Evolutionary conservation across 2,329 filamentous ascomycete genomes (phyloP).

Genomic region (Aspergillus proliferans): DNA sequence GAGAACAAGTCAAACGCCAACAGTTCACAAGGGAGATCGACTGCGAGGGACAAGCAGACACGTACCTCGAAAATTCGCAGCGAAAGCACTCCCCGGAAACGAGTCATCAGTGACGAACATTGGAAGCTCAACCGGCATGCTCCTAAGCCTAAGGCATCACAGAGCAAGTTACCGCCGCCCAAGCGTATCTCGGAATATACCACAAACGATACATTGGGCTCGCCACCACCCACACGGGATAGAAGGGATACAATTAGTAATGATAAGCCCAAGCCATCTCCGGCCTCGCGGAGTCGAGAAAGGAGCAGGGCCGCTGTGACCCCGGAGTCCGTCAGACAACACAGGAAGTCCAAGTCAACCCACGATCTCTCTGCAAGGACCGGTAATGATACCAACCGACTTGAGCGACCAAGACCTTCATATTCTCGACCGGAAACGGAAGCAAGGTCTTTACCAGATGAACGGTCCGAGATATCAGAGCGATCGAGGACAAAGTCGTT

Average conservation of each 20-base stretch:
- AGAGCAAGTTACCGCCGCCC: constrained; percentile 34
- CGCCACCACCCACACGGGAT: constrained; percentile 15
- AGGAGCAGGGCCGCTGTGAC: constrained; percentile 22
- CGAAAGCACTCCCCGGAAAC: constrained; percentile 71
- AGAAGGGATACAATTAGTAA: constrained; percentile 22
- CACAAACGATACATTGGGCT: constrained; percentile 22
- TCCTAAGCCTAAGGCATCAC: constrained; percentile 33
- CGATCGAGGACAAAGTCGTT: constrained; percentile 20
- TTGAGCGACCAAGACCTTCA: constrained; percentile 12
- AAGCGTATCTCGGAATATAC: constrained; percentile 40
- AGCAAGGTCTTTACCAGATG: constrained; percentile 17
- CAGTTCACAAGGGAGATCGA: background rate
- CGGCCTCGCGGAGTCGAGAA: constrained; percentile 19
- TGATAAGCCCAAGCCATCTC: constrained; percentile 16
- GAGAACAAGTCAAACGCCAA: constrained; percentile 16
- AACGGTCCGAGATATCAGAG: constrained; percentile 17
- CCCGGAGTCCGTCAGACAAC: constrained; percentile 19
- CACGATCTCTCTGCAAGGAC: constrained; percentile 16
- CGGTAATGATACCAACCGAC: constrained; percentile 12
- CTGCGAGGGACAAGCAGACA: background rate
- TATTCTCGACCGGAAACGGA: constrained; percentile 16
- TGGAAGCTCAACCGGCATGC: constrained; percentile 57
- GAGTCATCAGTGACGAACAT: constrained; percentile 87
- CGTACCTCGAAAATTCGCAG: constrained; percentile 28
- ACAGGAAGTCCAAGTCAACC: constrained; percentile 16